A percentile compares a stretch with the other conserved stretches of the same genome.
phyloP scores from a whole-genome alignment of 208 protist genomes.

The Borovskyia barvae region DNA sequence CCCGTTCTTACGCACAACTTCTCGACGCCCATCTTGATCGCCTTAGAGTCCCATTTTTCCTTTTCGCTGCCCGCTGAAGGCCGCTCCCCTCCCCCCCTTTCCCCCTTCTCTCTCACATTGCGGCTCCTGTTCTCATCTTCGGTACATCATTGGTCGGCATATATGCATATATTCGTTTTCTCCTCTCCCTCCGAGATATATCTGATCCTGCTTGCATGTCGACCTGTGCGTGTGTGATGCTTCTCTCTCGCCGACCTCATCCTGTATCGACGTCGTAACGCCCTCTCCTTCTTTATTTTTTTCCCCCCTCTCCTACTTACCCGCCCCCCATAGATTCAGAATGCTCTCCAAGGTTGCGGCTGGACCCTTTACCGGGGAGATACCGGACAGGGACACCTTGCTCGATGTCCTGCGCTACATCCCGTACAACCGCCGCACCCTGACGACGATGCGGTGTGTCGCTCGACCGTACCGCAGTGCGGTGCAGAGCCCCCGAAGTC shows the following conservation, averaged over 20 bases:
- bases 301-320: neutral
- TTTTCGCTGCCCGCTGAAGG: too few species aligned
- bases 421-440: constrained; percentile 83
- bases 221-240: too few species aligned
- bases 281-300: neutral
- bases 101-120: too few species aligned
- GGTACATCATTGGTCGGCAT: too few species aligned
- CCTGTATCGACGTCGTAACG: neutral
- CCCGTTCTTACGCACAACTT: too few species aligned
- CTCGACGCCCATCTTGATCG: too few species aligned
- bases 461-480: constrained; percentile 74
- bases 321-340: neutral
- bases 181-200: too few species aligned
- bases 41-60: too few species aligned
- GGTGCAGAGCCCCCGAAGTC: constrained; percentile 60
- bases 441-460: constrained; percentile 76
- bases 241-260: neutral
- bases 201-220: too few species aligned
- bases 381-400: constrained; percentile 50
- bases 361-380: constrained; percentile 53
- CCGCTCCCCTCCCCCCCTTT: too few species aligned
- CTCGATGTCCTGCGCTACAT: constrained; percentile 80
- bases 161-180: too few species aligned
- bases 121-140: too few species aligned
- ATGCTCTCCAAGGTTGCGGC: constrained; percentile 56